These are phyloP conservation scores for Amborella trichopoda DNA, from an alignment of 164 flowering plant species.

Conservation along the genomic window DNA sequence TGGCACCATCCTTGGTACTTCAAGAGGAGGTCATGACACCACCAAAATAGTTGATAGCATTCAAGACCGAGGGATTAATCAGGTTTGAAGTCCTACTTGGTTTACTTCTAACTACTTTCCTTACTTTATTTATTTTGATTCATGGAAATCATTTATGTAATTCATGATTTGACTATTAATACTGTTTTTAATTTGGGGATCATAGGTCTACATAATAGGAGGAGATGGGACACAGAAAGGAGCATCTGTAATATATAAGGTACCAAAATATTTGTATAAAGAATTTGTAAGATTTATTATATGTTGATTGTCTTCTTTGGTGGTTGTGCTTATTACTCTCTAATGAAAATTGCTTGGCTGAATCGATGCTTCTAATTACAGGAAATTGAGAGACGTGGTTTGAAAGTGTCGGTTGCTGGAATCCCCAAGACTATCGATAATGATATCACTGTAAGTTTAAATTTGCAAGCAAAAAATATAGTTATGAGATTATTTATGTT, in stretches of 20 bases:
- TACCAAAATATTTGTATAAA: slow-evolving; percentile 6
- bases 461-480: too few relatives aligned
- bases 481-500: too few relatives aligned
- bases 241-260: slow-evolving; percentile 70
- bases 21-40: slow-evolving; percentile 82
- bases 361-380: slow-evolving; percentile 6
- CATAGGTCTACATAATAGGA: slow-evolving; percentile 74
- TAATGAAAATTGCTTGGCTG: background rate
- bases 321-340: too few relatives aligned
- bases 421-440: slow-evolving; percentile 86
- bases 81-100: too few relatives aligned
- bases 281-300: too few relatives aligned
- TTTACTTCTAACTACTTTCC: too few relatives aligned
- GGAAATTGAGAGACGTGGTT: slow-evolving; percentile 65
- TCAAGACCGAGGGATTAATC: slow-evolving; percentile 83
- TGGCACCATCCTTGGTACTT: slow-evolving; percentile 77
- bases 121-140: too few relatives aligned
- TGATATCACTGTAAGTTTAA: slow-evolving; percentile 61
- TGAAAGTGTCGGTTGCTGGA: slow-evolving; percentile 65
- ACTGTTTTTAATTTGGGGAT: too few relatives aligned
- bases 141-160: too few relatives aligned
- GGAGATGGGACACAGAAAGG: slow-evolving; percentile 92
- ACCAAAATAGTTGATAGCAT: slow-evolving; percentile 80
- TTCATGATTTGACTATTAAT: too few relatives aligned
- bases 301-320: too few relatives aligned